A percentile compares a stretch with the other conserved stretches of the same genome.
phyloP scores from a whole-genome alignment of 2,329 filamentous ascomycete genomes.

The Sporothrix inflata region DNA sequence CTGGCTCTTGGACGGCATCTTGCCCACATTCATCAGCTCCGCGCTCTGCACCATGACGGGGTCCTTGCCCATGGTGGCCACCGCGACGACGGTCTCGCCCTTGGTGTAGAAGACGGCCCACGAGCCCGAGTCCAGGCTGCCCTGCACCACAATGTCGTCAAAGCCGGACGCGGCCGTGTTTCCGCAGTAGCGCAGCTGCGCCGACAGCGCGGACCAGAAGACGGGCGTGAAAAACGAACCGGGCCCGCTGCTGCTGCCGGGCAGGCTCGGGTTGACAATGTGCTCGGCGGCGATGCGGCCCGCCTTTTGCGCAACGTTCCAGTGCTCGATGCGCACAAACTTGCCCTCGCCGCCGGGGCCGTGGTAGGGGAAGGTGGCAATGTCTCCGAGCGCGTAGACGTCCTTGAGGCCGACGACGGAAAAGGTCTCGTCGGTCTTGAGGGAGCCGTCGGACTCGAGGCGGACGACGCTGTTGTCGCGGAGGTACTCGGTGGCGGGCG shows the following conservation, averaged over 20 bases:
- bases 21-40: constrained; percentile 79
- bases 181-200: constrained; percentile 90
- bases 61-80: constrained; percentile 88
- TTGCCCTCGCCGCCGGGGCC: constrained; percentile 80
- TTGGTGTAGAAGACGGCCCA: constrained; percentile 90
- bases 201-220: constrained; percentile 93
- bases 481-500: constrained; percentile 82
- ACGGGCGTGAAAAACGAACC: constrained; percentile 75
- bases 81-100: constrained; percentile 83
- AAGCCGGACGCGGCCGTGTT: constrained; percentile 72
- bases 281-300: constrained; percentile 78
- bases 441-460: constrained; percentile 82
- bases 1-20: constrained; percentile 82
- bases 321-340: constrained; percentile 88
- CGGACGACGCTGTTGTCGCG: constrained; percentile 69
- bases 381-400: constrained; percentile 93
- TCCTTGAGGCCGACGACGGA: constrained; percentile 74
- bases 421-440: constrained; percentile 80
- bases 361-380: constrained; percentile 91
- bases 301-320: constrained; percentile 95
- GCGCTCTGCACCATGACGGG: constrained; percentile 81
- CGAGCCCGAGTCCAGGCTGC: constrained; percentile 73
- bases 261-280: constrained; percentile 66
- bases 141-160: constrained; percentile 82
- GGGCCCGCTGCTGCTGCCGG: constrained; percentile 62